Base-by-base conservation (phyloP, 73 alveolate species). In the Paramecium biaurelia region DNA sequence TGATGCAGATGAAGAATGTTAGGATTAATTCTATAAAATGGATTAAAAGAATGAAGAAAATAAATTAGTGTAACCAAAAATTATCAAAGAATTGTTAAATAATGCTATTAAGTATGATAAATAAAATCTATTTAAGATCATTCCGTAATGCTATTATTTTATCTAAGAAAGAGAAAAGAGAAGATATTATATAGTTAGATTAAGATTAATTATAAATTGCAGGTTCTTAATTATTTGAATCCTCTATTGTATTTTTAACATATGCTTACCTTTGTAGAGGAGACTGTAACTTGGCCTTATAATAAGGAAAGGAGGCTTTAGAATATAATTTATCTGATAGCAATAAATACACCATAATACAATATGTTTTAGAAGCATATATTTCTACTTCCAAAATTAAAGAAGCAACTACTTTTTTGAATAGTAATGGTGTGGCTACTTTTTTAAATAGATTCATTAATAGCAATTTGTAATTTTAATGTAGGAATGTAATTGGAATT, bases 231-330 rank as follows among this genome's bases (percentile, higher is more conserved):
- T 18, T 79, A 23, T 43, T 79, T 23, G 76, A 79, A 79, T 79
- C 90, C 20, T 38, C 63, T 3, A 24, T 24, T 5, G 90, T 79
- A 6, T 79, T 43, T 42, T 45, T 79, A 79, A 38, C 74, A 42
- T 79, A 79, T 42, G 70, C 90, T 0, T 34, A 42, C 4, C 45
- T 79, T 37, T 43, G 90, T 20, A 79, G 90, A 79, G 90, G 90
- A 11, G 90, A 79, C 43, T 79, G 7, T 20, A 79, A 79, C 15
- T 45, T 37, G 43, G 74, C 90, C 20, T 20, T 79, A 21, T 18
- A 32, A 20, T 41, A 43, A 11, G 70, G 76, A 8, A 79, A 47
- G 18, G 90, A 79, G 24, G 72, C 90, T 43, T 79, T 79, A 45
- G 90, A 79, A 42, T 79, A 42, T 4, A 79, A 79, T 47, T 20